A percentile compares a stretch with the other conserved stretches of the same genome.
phyloP scores from a whole-genome alignment of 805 yeast species.

The Lipomyces orientalis region DNA sequence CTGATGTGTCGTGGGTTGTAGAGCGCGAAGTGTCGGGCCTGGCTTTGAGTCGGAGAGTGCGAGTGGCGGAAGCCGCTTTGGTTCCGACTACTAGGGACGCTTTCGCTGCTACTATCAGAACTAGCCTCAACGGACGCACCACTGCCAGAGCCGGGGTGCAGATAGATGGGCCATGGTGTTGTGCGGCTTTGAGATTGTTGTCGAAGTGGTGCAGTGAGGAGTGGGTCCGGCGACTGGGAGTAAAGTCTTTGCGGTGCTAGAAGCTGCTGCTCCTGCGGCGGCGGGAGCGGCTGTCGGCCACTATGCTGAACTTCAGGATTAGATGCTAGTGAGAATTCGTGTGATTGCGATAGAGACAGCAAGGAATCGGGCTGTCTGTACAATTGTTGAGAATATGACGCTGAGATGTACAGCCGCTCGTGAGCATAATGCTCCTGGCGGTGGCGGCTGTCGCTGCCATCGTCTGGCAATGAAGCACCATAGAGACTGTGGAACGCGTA shows the following conservation, averaged over 20 bases:
- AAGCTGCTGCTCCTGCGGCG: background rate
- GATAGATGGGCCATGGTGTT: background rate
- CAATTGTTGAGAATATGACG: background rate
- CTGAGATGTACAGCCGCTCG: background rate
- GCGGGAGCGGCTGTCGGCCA: background rate
- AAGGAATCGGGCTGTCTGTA: background rate
- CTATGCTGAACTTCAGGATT: background rate
- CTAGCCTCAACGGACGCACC: background rate
- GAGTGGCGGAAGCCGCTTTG: background rate
- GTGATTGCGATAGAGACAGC: background rate
- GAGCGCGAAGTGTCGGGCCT: background rate
- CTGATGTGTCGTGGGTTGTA: background rate
- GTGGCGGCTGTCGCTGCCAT: slow-evolving; percentile 10
- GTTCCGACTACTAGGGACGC: background rate
- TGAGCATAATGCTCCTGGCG: slow-evolving; percentile 5
- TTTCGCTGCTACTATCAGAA: background rate
- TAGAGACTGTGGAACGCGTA: slow-evolving; percentile 2
- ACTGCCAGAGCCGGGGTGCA: background rate
- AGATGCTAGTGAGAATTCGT: background rate
- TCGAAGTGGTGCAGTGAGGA: background rate
- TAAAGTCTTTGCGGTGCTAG: background rate
- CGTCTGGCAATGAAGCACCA: slow-evolving; percentile 10
- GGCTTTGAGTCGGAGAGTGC: background rate
- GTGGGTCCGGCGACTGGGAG: background rate
- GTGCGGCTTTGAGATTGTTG: background rate